Percentiles rank a stretch among this genome's conserved stretches.
phyloP scores from a whole-genome alignment of 371 early-diverging fungal genomes.

The Batrachochytrium dendrobatidis region DNA sequence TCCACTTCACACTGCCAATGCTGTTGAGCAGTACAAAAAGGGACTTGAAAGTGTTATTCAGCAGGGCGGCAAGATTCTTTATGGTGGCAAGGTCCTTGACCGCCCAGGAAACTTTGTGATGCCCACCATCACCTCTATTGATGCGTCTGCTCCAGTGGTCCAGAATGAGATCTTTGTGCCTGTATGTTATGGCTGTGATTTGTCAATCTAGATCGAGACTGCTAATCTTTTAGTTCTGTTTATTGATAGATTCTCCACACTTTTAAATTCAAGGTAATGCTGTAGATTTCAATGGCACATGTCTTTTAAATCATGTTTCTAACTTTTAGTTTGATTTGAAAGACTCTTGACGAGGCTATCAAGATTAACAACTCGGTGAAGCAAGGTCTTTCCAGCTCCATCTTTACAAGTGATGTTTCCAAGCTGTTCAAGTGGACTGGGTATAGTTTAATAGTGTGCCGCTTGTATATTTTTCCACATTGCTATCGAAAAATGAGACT shows the following conservation, averaged over 20 bases:
- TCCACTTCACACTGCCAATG: conserved; percentile 82
- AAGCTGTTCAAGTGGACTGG: conserved; percentile 93
- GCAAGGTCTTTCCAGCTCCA: conserved; percentile 83
- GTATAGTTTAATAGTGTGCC: conserved; percentile 16
- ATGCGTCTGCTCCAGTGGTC: conserved; percentile 66
- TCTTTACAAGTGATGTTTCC: conserved; percentile 77
- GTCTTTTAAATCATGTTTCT: conserved; percentile 8
- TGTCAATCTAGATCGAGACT: neutral
- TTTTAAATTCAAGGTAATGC: neutral
- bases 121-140: conserved; percentile 85
- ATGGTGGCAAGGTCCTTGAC: conserved; percentile 71
- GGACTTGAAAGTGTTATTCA: conserved; percentile 66
- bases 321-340: conserved; percentile 7
- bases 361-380: conserved; percentile 80
- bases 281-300: neutral
- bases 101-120: conserved; percentile 85
- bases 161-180: conserved; percentile 95
- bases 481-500: neutral
- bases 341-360: conserved; percentile 81
- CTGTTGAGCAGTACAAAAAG: conserved; percentile 68
- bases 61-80: conserved; percentile 83
- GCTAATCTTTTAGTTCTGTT: neutral
- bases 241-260: conserved; percentile 4
- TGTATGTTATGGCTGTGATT: conserved; percentile 34
- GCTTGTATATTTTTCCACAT: neutral